Conservation (phyloP, 176 grass and related monocot species). For the Saccharum spontaneum region DNA sequence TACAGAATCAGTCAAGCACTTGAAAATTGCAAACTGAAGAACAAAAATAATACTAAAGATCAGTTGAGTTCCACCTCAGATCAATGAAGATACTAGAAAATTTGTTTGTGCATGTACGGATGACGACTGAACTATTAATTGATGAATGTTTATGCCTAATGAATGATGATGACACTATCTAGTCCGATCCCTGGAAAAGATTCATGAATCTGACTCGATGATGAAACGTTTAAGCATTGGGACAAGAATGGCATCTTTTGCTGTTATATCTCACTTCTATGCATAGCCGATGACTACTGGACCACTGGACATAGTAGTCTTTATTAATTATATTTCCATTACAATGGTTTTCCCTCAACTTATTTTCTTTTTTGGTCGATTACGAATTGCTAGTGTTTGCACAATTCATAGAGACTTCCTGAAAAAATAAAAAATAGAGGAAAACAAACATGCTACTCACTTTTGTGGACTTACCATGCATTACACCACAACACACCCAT, state of each 20-base stretch:
- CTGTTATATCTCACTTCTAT: neutral
- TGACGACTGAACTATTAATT: neutral
- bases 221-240: neutral
- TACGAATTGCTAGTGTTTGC: neutral
- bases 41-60: neutral
- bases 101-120: constrained; percentile 2
- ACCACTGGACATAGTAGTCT: neutral
- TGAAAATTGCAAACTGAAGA: neutral
- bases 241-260: neutral
- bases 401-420: neutral
- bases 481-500: too few species aligned
- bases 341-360: neutral
- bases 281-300: neutral
- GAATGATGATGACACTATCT: neutral
- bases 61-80: constrained; percentile 14
- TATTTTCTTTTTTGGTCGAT: neutral
- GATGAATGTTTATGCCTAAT: neutral
- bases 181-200: too few species aligned
- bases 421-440: neutral
- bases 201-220: neutral
- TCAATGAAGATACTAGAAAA: neutral
- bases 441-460: neutral
- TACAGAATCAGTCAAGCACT: neutral
- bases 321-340: neutral
- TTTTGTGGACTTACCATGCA: neutral